These are phyloP conservation scores for Epichloe typhina DNA, from an alignment of 2,329 filamentous ascomycete genomes.

Conservation along the genomic window DNA sequence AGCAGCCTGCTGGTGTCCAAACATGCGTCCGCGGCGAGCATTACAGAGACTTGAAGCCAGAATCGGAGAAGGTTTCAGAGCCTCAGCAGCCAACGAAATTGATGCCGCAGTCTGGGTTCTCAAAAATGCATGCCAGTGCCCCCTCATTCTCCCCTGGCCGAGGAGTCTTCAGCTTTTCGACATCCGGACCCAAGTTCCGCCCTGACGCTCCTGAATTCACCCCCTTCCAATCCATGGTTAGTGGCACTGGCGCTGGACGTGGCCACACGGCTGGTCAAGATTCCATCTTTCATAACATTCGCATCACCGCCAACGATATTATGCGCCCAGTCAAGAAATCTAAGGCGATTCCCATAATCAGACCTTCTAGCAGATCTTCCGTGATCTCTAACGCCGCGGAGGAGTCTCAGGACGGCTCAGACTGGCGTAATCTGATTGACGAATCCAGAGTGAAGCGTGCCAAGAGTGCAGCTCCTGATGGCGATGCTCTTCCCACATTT, in stretches of 20 bases:
- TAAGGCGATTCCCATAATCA: conserved; percentile 73
- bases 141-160: conserved; percentile 57
- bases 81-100: conserved; percentile 11
- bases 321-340: conserved; percentile 56
- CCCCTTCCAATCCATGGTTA: conserved; percentile 36
- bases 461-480: conserved; percentile 49
- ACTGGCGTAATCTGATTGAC: conserved; percentile 44
- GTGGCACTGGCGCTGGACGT: conserved; percentile 33
- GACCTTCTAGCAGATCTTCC: conserved; percentile 42
- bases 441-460: conserved; percentile 65
- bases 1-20: conserved; percentile 27
- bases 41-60: background rate
- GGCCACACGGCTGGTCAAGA: conserved; percentile 28
- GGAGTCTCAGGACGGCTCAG: conserved; percentile 22
- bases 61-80: background rate
- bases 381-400: conserved; percentile 16
- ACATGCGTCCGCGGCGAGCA: conserved; percentile 13
- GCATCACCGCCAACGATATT: conserved; percentile 46
- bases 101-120: conserved; percentile 19
- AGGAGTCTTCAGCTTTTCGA: conserved; percentile 55
- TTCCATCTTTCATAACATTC: conserved; percentile 59
- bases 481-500: conserved; percentile 63
- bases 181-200: conserved; percentile 54
- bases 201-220: conserved; percentile 68
- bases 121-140: conserved; percentile 55